Evolutionary conservation across 2,329 filamentous ascomycete species (phyloP).

Genomic region (Pyrenophora graminea): DNA sequence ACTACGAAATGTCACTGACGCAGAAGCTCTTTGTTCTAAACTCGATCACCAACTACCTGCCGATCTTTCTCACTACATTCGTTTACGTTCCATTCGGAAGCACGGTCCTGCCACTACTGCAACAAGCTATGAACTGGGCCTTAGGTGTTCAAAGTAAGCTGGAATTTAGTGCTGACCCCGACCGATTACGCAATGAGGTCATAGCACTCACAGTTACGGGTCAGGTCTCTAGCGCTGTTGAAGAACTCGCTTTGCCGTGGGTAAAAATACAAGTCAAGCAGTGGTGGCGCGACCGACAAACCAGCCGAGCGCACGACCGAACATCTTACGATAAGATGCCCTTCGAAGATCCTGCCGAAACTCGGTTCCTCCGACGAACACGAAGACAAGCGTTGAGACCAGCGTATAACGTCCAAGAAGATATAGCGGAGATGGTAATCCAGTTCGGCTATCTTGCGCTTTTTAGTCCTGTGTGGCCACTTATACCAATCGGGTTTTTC

Average conservation of each 20-base stretch:
- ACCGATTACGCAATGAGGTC: constrained; percentile 40
- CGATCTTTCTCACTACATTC: constrained; percentile 42
- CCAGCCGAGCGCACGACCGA: constrained; percentile 1
- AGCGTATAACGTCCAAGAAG: constrained; percentile 43
- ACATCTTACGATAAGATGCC: not conserved
- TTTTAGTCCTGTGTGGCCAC: constrained; percentile 43
- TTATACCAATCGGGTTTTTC: constrained; percentile 42
- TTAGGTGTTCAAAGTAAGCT: constrained; percentile 18
- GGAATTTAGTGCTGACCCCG: constrained; percentile 32
- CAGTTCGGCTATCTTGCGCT: constrained; percentile 44
- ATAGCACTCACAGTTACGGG: constrained; percentile 42
- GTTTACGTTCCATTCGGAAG: constrained; percentile 40
- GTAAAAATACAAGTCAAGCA: constrained; percentile 33
- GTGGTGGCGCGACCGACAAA: constrained; percentile 38
- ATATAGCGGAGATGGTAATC: constrained; percentile 43
- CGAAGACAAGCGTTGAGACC: constrained; percentile 36
- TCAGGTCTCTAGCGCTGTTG: constrained; percentile 35
- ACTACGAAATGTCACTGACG: constrained; percentile 41
- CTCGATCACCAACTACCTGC: constrained; percentile 43
- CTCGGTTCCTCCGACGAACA: constrained; percentile 34
- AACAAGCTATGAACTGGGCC: constrained; percentile 22
- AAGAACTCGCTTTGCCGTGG: constrained; percentile 39
- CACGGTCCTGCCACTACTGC: constrained; percentile 29
- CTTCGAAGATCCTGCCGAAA: constrained; percentile 36
- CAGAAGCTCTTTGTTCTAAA: constrained; percentile 44